Base-by-base conservation (phyloP, 352 stramenopile genomes). In the Pythium sukuiense region DNA sequence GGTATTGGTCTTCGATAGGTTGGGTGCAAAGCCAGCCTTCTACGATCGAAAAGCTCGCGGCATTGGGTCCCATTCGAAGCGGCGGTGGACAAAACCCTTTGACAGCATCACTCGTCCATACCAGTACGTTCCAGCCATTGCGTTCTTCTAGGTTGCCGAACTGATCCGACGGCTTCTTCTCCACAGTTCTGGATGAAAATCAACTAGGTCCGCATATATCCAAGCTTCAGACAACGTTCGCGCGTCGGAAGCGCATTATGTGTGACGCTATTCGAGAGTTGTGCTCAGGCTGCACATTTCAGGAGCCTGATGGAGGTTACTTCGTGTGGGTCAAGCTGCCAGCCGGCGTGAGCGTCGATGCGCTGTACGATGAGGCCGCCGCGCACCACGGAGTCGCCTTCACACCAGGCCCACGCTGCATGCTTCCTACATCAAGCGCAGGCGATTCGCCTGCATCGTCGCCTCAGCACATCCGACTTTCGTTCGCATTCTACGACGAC, bases 1-100 rank as follows among this genome's bases (percentile, higher is more conserved):
- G n/a, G 43, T 7, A 30, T 30, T 50, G 4, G 24, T 46, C 37
- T 0, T 50, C 3, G n/a, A 30, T 32, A 91, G 83, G 83, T 24
- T 92, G 83, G 83, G 79, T 72, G 29, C 72, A 89, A 57, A 89
- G 83, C 59, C 86, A 73, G 41, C 74, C 72, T 37, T 65, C 77
- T 14, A 89, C 79, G 8, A 84, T 92, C 39, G 57, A 89, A 46
- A 55, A 70, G 58, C 62, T 98, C 6, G 78, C 76, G 8, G 72
- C 76, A 0, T 74, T 87, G 60, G 92, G 90, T 66, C 81, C 90
- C 33, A 90, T 98, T 70, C 85, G 96, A 63, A 93, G 86, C 41
- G 79, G 90, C 18, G 90, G 93, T 11, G 96, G 95, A 41, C 87
- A 98, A 26, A 96, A 98, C 72, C 88, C 90, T 7, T 65, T 97